Evolutionary conservation across 177 flowering plant genomes (phyloP), one percentile per base, ranked within the genome.

Genomic region (Vitis hybrid): DNA sequence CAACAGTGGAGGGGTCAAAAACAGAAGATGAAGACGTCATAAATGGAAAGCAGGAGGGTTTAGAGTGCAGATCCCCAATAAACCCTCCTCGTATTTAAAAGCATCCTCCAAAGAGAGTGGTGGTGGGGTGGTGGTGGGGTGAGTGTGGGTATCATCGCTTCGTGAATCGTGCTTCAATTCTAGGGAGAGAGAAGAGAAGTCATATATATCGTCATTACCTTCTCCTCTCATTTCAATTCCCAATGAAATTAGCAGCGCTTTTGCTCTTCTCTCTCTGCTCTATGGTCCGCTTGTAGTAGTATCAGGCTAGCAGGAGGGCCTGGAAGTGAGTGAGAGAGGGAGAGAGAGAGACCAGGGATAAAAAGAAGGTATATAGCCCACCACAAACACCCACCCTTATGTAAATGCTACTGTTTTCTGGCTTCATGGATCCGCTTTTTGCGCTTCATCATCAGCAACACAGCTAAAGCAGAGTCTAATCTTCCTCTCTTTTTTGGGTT

Each of bases 381-480:
- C 39, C 64, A 65, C 70, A 65, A 32, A 60, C 18, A 60, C 62
- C 34, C 69, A 48, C 23, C 61, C 51, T 32, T 66, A 48, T 56
- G 26, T 63, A 68, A 70, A 70, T 51, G n/a, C 34, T 18, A 8
- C 67, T 60, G 65, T 49, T 45, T 51, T 63, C 64, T 73, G 45
- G 48, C 65, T 75, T 79, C 69, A 72, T 72, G 79, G 86, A 81
- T 81, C 87, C 86, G 76, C 73, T 75, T 81, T 80, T 85, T 68
- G 30, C 81, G 81, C 75, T 77, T 66, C 67, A 30, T 30, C 69
- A 5, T 13, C 65, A 54, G 39, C 45, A 7, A 39, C 45, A 39
- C 45, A 39, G 45, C 45, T 39, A n/a, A 39, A 39, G 45, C 45
- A 39, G 6, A 39, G 45, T 4, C 45, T 7, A 39, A 39, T 39